A percentile compares a stretch with the other conserved stretches of the same genome.
These are phyloP conservation scores for Cercospora beticola DNA, from an alignment of 2,329 filamentous ascomycete species.

Conservation along the genomic window DNA sequence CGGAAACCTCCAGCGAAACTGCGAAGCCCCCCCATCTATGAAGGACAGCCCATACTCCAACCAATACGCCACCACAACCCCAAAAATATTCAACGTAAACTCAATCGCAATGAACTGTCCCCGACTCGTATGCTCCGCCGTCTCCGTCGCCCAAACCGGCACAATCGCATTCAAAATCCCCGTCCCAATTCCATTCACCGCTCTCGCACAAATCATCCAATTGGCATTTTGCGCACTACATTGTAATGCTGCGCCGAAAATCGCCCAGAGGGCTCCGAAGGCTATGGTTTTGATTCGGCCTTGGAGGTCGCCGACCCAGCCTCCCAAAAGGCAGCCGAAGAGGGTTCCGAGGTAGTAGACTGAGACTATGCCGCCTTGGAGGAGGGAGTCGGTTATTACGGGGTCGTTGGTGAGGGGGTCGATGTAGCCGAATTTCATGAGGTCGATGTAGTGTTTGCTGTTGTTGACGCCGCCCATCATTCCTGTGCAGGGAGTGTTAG, in stretches of 20 bases:
- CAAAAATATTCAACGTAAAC: constrained; percentile 72
- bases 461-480: constrained; percentile 66
- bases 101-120: constrained; percentile 53
- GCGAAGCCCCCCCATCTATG: constrained; percentile 23
- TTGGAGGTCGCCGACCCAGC: constrained; percentile 62
- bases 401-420: constrained; percentile 40
- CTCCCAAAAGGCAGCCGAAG: constrained; percentile 62
- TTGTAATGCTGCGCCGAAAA: constrained; percentile 61
- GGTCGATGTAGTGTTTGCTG: constrained; percentile 61
- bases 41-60: constrained; percentile 38
- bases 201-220: constrained; percentile 57
- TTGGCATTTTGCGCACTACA: constrained; percentile 63
- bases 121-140: constrained; percentile 64
- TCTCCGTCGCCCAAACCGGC: constrained; percentile 71
- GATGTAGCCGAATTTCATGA: constrained; percentile 65
- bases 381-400: constrained; percentile 58
- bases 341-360: constrained; percentile 63
- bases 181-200: constrained; percentile 55
- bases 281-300: constrained; percentile 66
- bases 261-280: constrained; percentile 50
- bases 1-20: constrained; percentile 51
- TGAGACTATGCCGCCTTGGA: constrained; percentile 62
- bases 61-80: constrained; percentile 52
- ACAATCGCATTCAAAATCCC: constrained; percentile 70
- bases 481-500: constrained; percentile 13